Conservation (phyloP, 164 flowering plant genomes). For the Aristolochia fimbriata region DNA sequence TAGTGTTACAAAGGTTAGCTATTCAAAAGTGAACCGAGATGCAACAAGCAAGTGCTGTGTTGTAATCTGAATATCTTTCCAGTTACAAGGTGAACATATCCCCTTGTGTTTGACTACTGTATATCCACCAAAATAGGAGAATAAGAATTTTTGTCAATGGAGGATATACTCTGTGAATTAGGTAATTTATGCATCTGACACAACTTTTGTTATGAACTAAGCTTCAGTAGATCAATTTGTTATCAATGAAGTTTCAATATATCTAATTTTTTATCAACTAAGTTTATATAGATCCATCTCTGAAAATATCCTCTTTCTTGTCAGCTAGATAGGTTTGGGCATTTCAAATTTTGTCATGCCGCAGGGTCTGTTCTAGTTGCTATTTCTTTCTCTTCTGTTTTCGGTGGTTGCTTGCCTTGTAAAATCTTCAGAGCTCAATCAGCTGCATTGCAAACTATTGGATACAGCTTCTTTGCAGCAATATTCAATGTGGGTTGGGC, state of each 20-base stretch:
- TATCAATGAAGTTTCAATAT: too few species aligned
- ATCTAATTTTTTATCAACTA: background rate
- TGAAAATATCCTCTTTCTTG: conserved; percentile 12
- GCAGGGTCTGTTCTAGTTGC: conserved; percentile 86
- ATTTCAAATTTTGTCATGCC: conserved; percentile 90
- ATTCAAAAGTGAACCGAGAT: background rate
- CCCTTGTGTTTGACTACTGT: background rate
- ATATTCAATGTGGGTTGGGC: conserved; percentile 97
- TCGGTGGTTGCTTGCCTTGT: conserved; percentile 88
- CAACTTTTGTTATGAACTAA: background rate
- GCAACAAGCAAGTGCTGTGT: background rate
- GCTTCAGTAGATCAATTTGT: too few species aligned
- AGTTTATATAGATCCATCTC: background rate
- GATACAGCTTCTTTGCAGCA: conserved; percentile 79
- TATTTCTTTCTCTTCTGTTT: conserved; percentile 86
- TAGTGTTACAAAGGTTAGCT: background rate
- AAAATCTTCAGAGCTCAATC: conserved; percentile 47
- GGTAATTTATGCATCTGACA: background rate
- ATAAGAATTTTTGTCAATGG: too few species aligned
- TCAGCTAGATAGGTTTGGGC: conserved; percentile 95
- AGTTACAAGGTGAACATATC: background rate
- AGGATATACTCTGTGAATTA: too few species aligned
- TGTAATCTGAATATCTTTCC: background rate
- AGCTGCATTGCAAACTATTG: conserved; percentile 43
- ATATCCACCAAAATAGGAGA: background rate